Conservation (phyloP, 75 land plant species). For the Selaginella moellendorffii region DNA sequence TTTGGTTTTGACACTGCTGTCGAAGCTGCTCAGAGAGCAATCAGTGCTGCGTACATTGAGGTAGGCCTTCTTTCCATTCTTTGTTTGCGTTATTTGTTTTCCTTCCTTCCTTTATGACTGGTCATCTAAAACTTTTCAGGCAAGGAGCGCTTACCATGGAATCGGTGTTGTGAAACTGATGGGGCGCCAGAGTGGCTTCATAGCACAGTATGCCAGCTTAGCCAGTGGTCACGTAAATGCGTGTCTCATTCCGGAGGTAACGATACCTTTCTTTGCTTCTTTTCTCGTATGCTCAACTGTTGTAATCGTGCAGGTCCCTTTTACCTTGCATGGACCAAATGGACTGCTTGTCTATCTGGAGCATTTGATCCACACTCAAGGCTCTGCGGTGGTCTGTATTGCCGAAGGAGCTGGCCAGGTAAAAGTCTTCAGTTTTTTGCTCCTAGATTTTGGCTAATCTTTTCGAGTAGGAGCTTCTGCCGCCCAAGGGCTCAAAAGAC, state of each 20-base stretch:
- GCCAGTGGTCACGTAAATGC: constrained; percentile 92
- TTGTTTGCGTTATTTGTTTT: too few relatives aligned
- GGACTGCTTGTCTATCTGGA: constrained; percentile 63
- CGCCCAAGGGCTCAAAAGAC: constrained; percentile 59
- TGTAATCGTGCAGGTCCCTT: constrained; percentile 39
- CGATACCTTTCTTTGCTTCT: not conserved
- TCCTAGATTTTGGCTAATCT: not conserved
- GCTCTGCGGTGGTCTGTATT: constrained; percentile 72
- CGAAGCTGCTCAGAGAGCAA: constrained; percentile 93
- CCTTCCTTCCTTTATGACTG: not conserved
- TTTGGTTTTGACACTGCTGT: constrained; percentile 99
- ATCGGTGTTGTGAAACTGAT: constrained; percentile 91
- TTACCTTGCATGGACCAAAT: constrained; percentile 56
- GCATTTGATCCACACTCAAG: constrained; percentile 49
- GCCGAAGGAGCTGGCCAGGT: constrained; percentile 99
- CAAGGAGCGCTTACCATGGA: constrained; percentile 88
- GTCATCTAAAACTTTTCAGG: constrained; percentile 27
- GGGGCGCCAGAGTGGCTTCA: constrained; percentile 94
- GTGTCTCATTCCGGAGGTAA: constrained; percentile 94
- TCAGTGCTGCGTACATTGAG: constrained; percentile 95
- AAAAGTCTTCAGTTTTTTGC: not conserved
- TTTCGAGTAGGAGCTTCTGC: constrained; percentile 43
- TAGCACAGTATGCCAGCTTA: constrained; percentile 90
- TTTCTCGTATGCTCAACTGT: not conserved
- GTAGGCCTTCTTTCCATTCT: too few relatives aligned